phyloP scores from a whole-genome alignment of 495 filamentous ascomycete species.

The Bryoglossum gracile region DNA sequence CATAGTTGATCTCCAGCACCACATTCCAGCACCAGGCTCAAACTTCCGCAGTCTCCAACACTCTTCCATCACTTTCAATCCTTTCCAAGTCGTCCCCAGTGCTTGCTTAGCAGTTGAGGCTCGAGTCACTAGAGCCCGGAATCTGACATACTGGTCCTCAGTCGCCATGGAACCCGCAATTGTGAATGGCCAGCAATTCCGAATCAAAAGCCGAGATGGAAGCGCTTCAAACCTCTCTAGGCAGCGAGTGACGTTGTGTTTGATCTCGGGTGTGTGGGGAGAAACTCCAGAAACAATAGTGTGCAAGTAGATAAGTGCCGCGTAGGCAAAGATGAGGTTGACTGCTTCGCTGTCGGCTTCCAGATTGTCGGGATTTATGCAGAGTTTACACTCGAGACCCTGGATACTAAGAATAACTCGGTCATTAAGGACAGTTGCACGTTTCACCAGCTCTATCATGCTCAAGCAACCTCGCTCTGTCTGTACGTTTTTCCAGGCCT shows the following conservation, averaged over 20 bases:
- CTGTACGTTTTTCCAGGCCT: too few species aligned
- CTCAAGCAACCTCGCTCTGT: too few species aligned
- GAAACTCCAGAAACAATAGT: constrained; percentile 5
- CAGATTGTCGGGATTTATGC: too few species aligned
- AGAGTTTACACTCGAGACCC: too few species aligned
- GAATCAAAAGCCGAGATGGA: not conserved
- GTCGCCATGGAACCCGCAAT: constrained; percentile 16
- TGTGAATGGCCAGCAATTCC: constrained; percentile 13
- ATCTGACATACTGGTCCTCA: constrained; percentile 2
- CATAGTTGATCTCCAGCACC: constrained; percentile 11
- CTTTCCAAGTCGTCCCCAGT: constrained; percentile 10
- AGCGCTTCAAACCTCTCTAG: constrained; percentile 9
- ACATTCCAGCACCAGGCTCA: not conserved
- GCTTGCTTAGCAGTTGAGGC: not conserved
- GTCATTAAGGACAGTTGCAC: too few species aligned
- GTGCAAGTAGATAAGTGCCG: constrained; percentile 11
- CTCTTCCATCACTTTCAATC: constrained; percentile 8
- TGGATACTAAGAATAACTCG: too few species aligned
- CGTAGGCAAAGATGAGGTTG: not conserved
- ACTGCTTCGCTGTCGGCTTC: too few species aligned
- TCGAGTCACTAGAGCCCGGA: not conserved
- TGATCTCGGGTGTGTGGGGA: constrained; percentile 12
- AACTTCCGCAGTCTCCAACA: constrained; percentile 11
- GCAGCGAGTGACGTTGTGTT: not conserved
- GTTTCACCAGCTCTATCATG: too few species aligned